These are phyloP conservation scores for Cyphellophora europaea DNA, from an alignment of 2,329 filamentous ascomycete species.

Conservation along the genomic window DNA sequence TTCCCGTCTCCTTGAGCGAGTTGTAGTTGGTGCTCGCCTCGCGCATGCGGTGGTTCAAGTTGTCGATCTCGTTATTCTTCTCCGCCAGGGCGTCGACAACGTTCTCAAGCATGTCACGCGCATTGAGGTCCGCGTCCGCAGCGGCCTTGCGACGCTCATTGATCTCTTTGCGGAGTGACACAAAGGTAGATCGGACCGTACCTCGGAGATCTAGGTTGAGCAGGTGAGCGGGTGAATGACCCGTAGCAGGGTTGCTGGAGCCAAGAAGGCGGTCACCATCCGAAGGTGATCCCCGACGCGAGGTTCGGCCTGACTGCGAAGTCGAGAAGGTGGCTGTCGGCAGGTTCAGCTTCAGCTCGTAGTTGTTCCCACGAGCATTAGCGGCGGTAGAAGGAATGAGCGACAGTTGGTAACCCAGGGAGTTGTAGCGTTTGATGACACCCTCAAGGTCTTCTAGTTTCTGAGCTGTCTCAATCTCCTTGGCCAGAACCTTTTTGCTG, in stretches of 20 bases:
- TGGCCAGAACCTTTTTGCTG: constrained; percentile 73
- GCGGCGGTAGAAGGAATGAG: constrained; percentile 75
- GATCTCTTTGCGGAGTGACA: constrained; percentile 75
- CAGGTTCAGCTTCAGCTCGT: constrained; percentile 75
- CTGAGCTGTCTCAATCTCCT: constrained; percentile 74
- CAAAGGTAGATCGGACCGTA: constrained; percentile 67
- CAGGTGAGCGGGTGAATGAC: constrained; percentile 83
- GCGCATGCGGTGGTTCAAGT: constrained; percentile 76
- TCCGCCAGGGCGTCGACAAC: constrained; percentile 97
- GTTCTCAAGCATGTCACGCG: constrained; percentile 84
- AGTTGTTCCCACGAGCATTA: constrained; percentile 77
- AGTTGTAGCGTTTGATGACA: constrained; percentile 85
- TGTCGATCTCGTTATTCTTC: constrained; percentile 85
- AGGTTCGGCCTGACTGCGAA: constrained; percentile 6
- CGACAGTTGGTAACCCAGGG: constrained; percentile 84
- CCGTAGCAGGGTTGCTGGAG: constrained; percentile 59
- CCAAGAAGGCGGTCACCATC: constrained; percentile 70
- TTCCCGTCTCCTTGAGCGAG: constrained; percentile 79
- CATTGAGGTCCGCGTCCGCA: constrained; percentile 86
- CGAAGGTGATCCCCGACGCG: constrained; percentile 24
- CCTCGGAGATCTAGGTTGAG: constrained; percentile 83
- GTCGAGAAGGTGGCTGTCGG: constrained; percentile 33
- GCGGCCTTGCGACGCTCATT: constrained; percentile 75
- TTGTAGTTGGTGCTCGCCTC: constrained; percentile 81
- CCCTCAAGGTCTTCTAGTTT: constrained; percentile 90